These are phyloP conservation scores for Themeda triandra DNA, from an alignment of 176 grass and related monocot genomes.

Conservation along the genomic window DNA sequence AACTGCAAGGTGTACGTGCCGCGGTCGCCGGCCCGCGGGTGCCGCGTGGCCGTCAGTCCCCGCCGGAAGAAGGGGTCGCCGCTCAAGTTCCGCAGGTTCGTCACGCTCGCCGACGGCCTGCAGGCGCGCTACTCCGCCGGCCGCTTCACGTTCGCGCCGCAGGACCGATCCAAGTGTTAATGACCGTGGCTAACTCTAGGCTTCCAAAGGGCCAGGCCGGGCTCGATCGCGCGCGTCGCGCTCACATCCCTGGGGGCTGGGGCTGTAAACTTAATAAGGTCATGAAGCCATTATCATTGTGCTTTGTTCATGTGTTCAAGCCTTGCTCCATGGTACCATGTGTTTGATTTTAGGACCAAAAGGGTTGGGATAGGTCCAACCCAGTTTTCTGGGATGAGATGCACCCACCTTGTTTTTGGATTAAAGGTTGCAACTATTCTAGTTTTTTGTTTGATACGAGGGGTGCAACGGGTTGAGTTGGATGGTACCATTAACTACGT, in stretches of 20 bases:
- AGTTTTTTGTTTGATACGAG: too few relatives aligned
- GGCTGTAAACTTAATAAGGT: neutral
- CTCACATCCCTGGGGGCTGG: neutral
- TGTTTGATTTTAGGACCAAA: too few relatives aligned
- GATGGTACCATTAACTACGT: too few relatives aligned
- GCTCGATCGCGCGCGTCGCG: neutral
- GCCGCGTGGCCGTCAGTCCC: constrained; percentile 27
- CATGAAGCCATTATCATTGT: neutral
- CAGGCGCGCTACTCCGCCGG: constrained; percentile 39
- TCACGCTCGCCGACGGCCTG: constrained; percentile 31
- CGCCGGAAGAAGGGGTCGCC: constrained; percentile 1
- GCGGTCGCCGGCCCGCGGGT: constrained; percentile 30
- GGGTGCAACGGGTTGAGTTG: too few relatives aligned
- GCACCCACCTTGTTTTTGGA: too few relatives aligned
- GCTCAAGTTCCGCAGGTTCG: constrained; percentile 49
- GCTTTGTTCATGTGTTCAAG: neutral
- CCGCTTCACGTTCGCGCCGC: constrained; percentile 47
- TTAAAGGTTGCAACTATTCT: too few relatives aligned
- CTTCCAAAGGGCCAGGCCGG: neutral
- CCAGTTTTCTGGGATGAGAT: too few relatives aligned
- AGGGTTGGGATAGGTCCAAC: too few relatives aligned
- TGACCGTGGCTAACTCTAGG: neutral
- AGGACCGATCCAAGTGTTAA: constrained; percentile 11
- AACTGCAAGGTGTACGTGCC: constrained; percentile 51
- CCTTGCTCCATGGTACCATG: neutral